Evolutionary conservation across 768 basidiomycete genomes (phyloP).

Genomic region (Tulasnella sp.): DNA sequence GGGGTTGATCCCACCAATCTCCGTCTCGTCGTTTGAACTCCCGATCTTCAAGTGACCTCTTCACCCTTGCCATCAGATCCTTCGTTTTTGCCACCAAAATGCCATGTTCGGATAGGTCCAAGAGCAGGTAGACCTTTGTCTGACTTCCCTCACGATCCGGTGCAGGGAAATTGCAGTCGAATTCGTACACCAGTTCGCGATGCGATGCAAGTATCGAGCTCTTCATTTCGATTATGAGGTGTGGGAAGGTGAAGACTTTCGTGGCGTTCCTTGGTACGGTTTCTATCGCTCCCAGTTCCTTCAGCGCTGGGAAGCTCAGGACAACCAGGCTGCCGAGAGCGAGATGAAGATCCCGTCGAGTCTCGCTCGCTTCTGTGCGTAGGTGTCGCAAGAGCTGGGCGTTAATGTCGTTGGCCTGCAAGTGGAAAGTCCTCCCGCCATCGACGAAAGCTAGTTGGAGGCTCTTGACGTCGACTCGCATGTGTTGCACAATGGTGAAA

Average conservation of each 20-base stretch:
- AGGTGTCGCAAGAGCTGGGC: constrained; percentile 67
- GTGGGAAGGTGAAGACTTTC: constrained; percentile 68
- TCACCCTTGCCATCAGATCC: constrained; percentile 71
- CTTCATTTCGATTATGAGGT: constrained; percentile 77
- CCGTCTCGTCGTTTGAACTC: constrained; percentile 26
- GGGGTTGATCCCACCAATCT: constrained; percentile 29
- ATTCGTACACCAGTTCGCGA: constrained; percentile 36
- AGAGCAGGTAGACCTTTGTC: constrained; percentile 77
- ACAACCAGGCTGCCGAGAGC: constrained; percentile 75
- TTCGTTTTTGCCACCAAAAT: constrained; percentile 78
- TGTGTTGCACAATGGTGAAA: constrained; percentile 61
- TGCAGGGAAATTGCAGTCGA: constrained; percentile 31
- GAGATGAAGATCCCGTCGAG: constrained; percentile 62
- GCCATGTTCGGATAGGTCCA: constrained; percentile 77
- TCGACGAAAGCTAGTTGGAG: constrained; percentile 74
- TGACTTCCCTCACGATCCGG: constrained; percentile 42
- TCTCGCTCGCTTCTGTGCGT: constrained; percentile 47
- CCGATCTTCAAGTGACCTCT: constrained; percentile 37
- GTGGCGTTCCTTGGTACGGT: constrained; percentile 56
- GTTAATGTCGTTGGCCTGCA: constrained; percentile 62
- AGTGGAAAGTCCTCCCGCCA: constrained; percentile 73
- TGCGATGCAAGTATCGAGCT: constrained; percentile 58
- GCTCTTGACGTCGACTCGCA: constrained; percentile 62
- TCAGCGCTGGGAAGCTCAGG: constrained; percentile 58
- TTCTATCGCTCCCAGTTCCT: constrained; percentile 44